A percentile compares a stretch with the other conserved stretches of the same genome.
These are phyloP conservation scores for Chiua virens DNA, from an alignment of 768 basidiomycete species.

Conservation along the genomic window DNA sequence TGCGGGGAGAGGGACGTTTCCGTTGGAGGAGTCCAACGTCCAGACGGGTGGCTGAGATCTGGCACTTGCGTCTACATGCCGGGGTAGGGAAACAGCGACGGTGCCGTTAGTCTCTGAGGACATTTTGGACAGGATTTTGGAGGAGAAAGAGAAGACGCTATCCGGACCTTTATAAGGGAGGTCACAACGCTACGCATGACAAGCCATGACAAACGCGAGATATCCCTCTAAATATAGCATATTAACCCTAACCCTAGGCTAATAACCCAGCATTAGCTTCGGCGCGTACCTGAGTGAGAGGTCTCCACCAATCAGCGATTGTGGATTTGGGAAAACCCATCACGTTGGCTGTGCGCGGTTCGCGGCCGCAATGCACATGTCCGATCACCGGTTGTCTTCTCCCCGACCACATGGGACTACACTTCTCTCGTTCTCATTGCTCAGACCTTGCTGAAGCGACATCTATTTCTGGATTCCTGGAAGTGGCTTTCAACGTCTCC, in stretches of 20 bases:
- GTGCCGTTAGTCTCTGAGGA: conserved; percentile 14
- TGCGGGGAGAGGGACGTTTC: conserved; percentile 47
- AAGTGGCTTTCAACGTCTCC: too few relatives aligned
- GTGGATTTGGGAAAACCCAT: conserved; percentile 10
- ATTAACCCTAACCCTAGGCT: conserved; percentile 12
- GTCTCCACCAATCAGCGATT: conserved; percentile 9
- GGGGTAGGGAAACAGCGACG: conserved; percentile 21
- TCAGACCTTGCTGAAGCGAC: not conserved
- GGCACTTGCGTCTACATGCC: conserved; percentile 4
- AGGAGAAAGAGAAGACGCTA: not conserved
- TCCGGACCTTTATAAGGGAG: conserved; percentile 9
- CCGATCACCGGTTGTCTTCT: too few relatives aligned
- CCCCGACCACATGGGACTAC: too few relatives aligned
- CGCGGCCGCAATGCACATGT: not conserved
- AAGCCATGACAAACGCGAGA: too few relatives aligned
- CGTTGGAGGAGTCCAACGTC: conserved; percentile 50
- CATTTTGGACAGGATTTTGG: conserved; percentile 15
- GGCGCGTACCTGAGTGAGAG: too few relatives aligned
- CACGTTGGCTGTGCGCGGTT: not conserved
- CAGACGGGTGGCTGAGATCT: conserved; percentile 57
- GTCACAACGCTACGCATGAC: not conserved
- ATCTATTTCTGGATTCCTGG: too few relatives aligned
- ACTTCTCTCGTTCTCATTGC: too few relatives aligned
- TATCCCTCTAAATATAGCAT: not conserved
- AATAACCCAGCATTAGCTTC: too few relatives aligned